A percentile compares a stretch with the other conserved stretches of the same genome.
These are phyloP conservation scores for Protomyces inouyei DNA, from an alignment of 1,139 yeast genomes.

Conservation along the genomic window DNA sequence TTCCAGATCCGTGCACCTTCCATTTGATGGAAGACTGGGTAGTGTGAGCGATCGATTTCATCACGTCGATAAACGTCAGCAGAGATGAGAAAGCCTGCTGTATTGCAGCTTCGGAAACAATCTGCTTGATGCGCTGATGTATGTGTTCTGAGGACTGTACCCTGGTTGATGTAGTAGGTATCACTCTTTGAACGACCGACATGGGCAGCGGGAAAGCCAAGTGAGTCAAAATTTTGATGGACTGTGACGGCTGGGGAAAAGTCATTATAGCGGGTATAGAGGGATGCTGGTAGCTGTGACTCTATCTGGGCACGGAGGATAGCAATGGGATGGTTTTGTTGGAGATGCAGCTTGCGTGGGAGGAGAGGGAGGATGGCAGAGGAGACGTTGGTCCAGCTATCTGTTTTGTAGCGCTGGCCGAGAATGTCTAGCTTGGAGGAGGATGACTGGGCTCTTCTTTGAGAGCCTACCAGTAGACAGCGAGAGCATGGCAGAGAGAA, in stretches of 20 bases:
- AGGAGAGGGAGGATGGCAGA: slow-evolving; percentile 65
- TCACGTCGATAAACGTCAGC: slow-evolving; percentile 97
- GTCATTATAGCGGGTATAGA: slow-evolving; percentile 70
- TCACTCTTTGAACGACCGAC: slow-evolving; percentile 92
- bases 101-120: slow-evolving; percentile 52
- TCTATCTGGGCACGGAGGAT: slow-evolving; percentile 73
- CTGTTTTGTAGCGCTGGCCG: slow-evolving; percentile 55
- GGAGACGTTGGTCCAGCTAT: slow-evolving; percentile 83
- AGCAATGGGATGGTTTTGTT: slow-evolving; percentile 81
- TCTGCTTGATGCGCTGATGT: slow-evolving; percentile 85
- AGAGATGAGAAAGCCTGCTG: slow-evolving; percentile 85
- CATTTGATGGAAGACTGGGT: slow-evolving; percentile 96
- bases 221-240: slow-evolving; percentile 78
- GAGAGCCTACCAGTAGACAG: not conserved
- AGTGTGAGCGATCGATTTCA: slow-evolving; percentile 91
- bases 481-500: not conserved
- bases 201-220: slow-evolving; percentile 87
- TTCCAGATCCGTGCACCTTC: slow-evolving; percentile 94
- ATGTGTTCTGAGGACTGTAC: slow-evolving; percentile 75
- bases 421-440: slow-evolving; percentile 38
- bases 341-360: slow-evolving; percentile 66
- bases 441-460: not conserved
- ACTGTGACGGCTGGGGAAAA: slow-evolving; percentile 80
- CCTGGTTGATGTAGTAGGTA: slow-evolving; percentile 78
- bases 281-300: slow-evolving; percentile 46